Conservation (phyloP, 768 basidiomycete species). For the Postia placenta region DNA sequence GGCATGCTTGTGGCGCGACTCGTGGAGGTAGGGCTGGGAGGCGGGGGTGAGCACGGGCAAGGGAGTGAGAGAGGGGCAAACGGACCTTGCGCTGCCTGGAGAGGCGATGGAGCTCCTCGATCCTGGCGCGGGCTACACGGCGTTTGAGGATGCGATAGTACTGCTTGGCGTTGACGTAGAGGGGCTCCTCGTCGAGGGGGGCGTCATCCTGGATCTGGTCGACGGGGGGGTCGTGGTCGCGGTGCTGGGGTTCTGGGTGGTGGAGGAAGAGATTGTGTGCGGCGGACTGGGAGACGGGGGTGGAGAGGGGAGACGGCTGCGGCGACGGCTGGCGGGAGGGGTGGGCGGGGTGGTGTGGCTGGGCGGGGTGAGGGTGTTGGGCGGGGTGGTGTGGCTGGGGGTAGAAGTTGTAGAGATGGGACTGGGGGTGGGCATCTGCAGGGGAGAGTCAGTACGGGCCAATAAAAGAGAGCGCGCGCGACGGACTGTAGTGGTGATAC, state of each 20-base stretch:
- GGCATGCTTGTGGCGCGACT: conserved; percentile 96
- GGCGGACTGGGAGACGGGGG: conserved; percentile 19
- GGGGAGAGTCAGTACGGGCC: conserved; percentile 7
- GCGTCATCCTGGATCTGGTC: conserved; percentile 31
- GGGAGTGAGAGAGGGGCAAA: conserved; percentile 7
- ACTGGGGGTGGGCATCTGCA: conserved; percentile 17
- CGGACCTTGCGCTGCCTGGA: conserved; percentile 87
- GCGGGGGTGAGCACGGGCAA: conserved; percentile 7
- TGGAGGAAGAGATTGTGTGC: conserved; percentile 25
- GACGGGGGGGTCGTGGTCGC: conserved; percentile 19
- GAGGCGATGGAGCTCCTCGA: conserved; percentile 91
- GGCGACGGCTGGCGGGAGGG: conserved; percentile 26
- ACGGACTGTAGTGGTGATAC: conserved; percentile 37
- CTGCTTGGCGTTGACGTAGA: conserved; percentile 99
- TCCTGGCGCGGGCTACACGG: conserved; percentile 80
- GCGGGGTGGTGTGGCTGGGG: conserved; percentile 16
- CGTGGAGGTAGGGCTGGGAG: conserved; percentile 81
- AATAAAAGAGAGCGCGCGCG: conserved; percentile 16
- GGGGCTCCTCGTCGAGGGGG: conserved; percentile 86
- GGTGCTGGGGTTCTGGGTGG: conserved; percentile 14
- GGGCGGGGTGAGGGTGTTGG: conserved; percentile 26
- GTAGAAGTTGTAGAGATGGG: conserved; percentile 19
- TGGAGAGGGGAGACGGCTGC: conserved; percentile 21
- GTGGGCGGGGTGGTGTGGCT: conserved; percentile 19
- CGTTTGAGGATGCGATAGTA: conserved; percentile 98